Base-by-base conservation (phyloP, 257 asterid species). In the Oldenlandia corymbosa region DNA sequence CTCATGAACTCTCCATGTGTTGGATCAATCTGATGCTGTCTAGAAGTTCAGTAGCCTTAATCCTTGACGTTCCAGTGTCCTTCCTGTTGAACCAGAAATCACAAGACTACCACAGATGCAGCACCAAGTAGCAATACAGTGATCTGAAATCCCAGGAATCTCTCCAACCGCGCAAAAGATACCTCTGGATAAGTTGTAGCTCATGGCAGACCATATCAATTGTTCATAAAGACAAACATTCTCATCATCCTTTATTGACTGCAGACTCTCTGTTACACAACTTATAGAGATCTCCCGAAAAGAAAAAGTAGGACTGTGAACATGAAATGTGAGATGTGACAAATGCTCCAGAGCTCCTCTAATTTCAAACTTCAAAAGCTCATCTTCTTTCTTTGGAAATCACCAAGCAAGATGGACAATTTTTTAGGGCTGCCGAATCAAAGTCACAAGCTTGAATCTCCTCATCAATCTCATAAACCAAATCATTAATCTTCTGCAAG, bases 31-130 rank as follows among this genome's bases (percentile, higher is more conserved):
- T 57, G 46, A 20, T 18, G 62, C 14, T 32, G 36, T 34, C 28
- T 20, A 37, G 28, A 32, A 57, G 28, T 21, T 12, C 17, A n/a
- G 27, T 11, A 11, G 45, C 28, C 62, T 57, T 34, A 57, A 20
- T 9, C 20, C 20, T 57, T 34, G 16, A 45, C 4, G 5, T 37
- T 17, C 7, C 28, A 8, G 30, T 1, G 13, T 34, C 62, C 7
- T 36, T 18, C 36, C 27, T 34, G 47, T n/a, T n/a, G 46, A 57
- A 17, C 62, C 62, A 57, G 62, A 32, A 18, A 57, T 57, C 27
- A 7, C 39, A 57, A 36, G 27, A 37, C 45, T 20, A 57, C 30
- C 62, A 34, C 47, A 32, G 46, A 57, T 34, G 30, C 62, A 10
- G 36, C 45, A 57, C 36, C 46, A 17, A 18, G 10, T 1, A 36